phyloP scores from a whole-genome alignment of 2,329 filamentous ascomycete genomes.

The Colletotrichum sojae region DNA sequence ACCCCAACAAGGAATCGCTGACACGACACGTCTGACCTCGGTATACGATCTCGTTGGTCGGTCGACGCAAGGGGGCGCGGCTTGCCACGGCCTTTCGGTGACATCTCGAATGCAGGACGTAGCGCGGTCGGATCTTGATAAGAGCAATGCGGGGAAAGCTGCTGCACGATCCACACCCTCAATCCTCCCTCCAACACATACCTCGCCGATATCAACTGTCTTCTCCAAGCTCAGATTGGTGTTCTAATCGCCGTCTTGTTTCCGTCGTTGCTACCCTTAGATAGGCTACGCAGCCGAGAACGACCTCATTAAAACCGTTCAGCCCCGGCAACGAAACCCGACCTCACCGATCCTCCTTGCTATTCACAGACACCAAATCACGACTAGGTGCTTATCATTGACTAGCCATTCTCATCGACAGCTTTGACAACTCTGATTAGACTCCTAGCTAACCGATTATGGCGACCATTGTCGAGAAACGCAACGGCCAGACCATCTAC shows the following conservation, averaged over 20 bases:
- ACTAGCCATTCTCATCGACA: no score
- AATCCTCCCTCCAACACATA: neutral
- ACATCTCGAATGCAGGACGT: slow-evolving; percentile 8
- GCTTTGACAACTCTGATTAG: no score
- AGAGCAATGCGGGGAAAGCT: slow-evolving; percentile 33
- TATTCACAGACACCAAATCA: no score
- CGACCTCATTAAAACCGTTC: no score
- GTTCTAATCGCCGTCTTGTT: no score
- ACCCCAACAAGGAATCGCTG: slow-evolving; percentile 30
- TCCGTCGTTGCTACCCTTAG: no score
- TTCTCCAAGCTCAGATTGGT: no score
- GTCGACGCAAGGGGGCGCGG: slow-evolving; percentile 17
- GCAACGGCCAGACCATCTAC: slow-evolving; percentile 52
- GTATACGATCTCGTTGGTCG: slow-evolving; percentile 3
- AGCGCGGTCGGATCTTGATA: slow-evolving; percentile 25
- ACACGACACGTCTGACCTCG: slow-evolving; percentile 24
- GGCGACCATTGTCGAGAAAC: slow-evolving; percentile 38
- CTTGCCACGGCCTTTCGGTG: slow-evolving; percentile 25
- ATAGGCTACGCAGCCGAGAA: no score
- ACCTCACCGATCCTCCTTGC: no score
- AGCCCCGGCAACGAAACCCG: no score
- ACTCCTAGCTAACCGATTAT: slow-evolving; percentile 9
- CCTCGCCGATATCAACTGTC: no score
- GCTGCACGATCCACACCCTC: neutral
- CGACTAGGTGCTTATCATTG: no score